Percentiles rank a stretch among this genome's conserved stretches.
These are phyloP conservation scores for Candida nitratophila DNA, from an alignment of 805 yeast species.

Conservation along the genomic window DNA sequence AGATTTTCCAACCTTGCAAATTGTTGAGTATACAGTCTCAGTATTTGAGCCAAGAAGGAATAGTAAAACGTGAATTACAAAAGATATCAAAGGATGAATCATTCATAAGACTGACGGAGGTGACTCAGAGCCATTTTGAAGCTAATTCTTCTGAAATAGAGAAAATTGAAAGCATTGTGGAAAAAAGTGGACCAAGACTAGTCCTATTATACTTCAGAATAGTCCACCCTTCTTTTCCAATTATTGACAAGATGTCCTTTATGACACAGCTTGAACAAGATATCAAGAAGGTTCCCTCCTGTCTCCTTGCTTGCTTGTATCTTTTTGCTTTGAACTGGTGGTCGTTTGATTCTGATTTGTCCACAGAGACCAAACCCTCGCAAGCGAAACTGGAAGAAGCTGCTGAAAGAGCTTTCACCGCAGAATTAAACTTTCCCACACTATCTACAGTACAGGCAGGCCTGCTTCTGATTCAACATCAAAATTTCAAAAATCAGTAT, in stretches of 20 bases:
- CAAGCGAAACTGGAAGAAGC: constrained; percentile 15
- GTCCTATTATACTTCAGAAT: constrained; percentile 60
- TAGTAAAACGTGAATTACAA: constrained; percentile 2
- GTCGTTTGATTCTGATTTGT: constrained; percentile 24
- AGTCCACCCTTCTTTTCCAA: constrained; percentile 78
- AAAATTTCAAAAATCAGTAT: constrained; percentile 24
- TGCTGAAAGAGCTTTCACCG: constrained; percentile 12
- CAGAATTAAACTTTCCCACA: constrained; percentile 8
- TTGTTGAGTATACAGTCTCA: constrained; percentile 2
- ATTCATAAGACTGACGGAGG: constrained; percentile 2
- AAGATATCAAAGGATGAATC: constrained; percentile 3
- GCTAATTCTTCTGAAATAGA: constrained; percentile 27
- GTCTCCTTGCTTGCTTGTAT: constrained; percentile 75
- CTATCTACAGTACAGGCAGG: constrained; percentile 23
- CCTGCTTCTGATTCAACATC: constrained; percentile 23
- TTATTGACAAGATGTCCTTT: constrained; percentile 73
- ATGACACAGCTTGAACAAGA: constrained; percentile 72
- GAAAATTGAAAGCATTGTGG: constrained; percentile 60
- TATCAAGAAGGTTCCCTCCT: constrained; percentile 73
- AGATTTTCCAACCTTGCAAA: not conserved
- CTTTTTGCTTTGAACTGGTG: constrained; percentile 79
- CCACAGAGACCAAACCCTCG: constrained; percentile 7
- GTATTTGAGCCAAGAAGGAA: constrained; percentile 1
- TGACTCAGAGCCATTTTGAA: not conserved
- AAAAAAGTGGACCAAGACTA: constrained; percentile 71